Percentiles rank a stretch among this genome's conserved stretches.
These are phyloP conservation scores for Amylostereum areolatum DNA, from an alignment of 1,284 basidiomycete genomes.

Conservation along the genomic window DNA sequence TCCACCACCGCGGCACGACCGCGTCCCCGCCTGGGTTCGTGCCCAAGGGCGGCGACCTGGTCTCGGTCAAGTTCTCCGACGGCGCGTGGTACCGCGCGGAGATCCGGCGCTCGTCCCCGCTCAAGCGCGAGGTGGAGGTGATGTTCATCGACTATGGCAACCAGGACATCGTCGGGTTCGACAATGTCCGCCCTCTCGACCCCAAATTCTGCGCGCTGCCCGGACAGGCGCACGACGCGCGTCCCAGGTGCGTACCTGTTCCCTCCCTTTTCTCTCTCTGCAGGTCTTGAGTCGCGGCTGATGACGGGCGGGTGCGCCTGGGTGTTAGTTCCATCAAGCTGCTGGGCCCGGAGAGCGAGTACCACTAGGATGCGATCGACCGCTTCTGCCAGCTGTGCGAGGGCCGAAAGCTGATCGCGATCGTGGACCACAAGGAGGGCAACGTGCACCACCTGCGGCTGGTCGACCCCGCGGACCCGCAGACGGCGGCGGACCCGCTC, in stretches of 20 bases:
- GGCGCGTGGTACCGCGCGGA: slow-evolving; percentile 93
- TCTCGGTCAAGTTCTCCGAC: slow-evolving; percentile 88
- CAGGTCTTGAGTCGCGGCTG: too few species aligned
- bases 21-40: slow-evolving; percentile 60
- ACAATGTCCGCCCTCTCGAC: slow-evolving; percentile 77
- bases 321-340: slow-evolving; percentile 88
- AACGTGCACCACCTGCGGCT: slow-evolving; percentile 76
- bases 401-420: slow-evolving; percentile 86
- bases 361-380: slow-evolving; percentile 77
- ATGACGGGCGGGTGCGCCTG: too few species aligned
- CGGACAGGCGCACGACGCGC: slow-evolving; percentile 79
- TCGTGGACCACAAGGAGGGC: slow-evolving; percentile 83
- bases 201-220: slow-evolving; percentile 80
- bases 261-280: too few species aligned
- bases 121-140: slow-evolving; percentile 87
- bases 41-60: slow-evolving; percentile 82
- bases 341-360: slow-evolving; percentile 73
- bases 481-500: slow-evolving; percentile 58
- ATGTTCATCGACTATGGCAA: slow-evolving; percentile 89
- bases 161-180: slow-evolving; percentile 77
- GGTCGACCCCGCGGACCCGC: slow-evolving; percentile 77
- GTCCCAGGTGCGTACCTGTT: slow-evolving; percentile 55
- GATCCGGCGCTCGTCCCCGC: slow-evolving; percentile 72
- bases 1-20: slow-evolving; percentile 66
- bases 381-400: slow-evolving; percentile 83